Evolutionary conservation across 2,329 filamentous ascomycete genomes (phyloP).

Genomic region (Aspergillus aculeatus): DNA sequence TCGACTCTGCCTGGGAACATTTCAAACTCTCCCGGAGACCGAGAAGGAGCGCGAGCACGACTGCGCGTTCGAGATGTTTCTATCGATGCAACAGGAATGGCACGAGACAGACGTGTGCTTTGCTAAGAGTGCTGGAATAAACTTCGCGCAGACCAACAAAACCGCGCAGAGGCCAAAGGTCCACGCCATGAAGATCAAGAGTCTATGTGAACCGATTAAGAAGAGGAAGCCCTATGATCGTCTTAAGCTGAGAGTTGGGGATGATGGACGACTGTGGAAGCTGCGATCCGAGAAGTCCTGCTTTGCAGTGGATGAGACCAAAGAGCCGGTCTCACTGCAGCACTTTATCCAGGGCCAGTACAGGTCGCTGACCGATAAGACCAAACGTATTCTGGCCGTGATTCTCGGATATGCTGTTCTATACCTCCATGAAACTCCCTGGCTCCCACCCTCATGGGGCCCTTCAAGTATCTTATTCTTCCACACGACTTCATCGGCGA

Average conservation of each 20-base stretch:
- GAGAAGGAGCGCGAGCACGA: no score
- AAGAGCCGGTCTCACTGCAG: slow-evolving; percentile 1
- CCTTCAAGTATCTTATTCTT: slow-evolving; percentile 6
- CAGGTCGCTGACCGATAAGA: slow-evolving; percentile 8
- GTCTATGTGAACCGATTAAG: background rate
- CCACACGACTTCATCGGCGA: background rate
- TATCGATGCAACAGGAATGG: no score
- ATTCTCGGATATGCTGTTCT: slow-evolving; percentile 8
- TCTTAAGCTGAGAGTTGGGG: no score
- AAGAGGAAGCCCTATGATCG: no score
- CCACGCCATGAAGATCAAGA: background rate
- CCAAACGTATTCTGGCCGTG: slow-evolving; percentile 9
- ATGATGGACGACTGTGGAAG: slow-evolving; percentile 11
- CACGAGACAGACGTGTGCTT: no score
- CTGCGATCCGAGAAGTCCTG: slow-evolving; percentile 3
- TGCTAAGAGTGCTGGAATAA: no score
- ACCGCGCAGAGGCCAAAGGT: no score
- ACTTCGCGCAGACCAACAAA: no score
- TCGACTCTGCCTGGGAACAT: no score
- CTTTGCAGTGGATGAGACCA: background rate
- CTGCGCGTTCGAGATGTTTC: no score
- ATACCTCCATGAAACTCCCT: slow-evolving; percentile 7
- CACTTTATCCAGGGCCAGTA: slow-evolving; percentile 2
- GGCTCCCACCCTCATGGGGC: slow-evolving; percentile 1
- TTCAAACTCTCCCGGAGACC: no score